Evolutionary conservation across 768 basidiomycete species (phyloP).

Genomic region (Mycena haematopus): DNA sequence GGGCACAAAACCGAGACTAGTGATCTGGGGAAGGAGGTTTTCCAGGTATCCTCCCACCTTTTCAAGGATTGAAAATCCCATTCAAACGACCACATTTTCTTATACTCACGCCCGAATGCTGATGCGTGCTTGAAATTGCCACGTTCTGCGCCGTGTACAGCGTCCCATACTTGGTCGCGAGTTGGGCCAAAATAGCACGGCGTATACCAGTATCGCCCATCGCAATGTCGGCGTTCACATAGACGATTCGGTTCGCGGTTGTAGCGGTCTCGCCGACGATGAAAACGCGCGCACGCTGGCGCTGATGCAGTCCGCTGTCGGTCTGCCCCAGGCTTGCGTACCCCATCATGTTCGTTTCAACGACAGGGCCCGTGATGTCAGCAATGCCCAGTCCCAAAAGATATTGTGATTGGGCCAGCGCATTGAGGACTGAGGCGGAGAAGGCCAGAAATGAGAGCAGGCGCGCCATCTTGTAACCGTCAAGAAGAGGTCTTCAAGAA

Average conservation of each 20-base stretch:
- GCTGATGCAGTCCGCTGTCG: slow-evolving; percentile 79
- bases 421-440: slow-evolving; percentile 16
- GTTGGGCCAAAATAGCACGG: slow-evolving; percentile 65
- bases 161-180: slow-evolving; percentile 63
- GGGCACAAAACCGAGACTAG: slow-evolving; percentile 74
- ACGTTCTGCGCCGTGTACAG: slow-evolving; percentile 75
- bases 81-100: background rate
- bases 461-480: slow-evolving; percentile 19
- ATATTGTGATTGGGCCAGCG: slow-evolving; percentile 50
- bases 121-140: slow-evolving; percentile 77
- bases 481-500: background rate
- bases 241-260: slow-evolving; percentile 67
- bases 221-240: slow-evolving; percentile 83
- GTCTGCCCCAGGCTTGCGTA: slow-evolving; percentile 71
- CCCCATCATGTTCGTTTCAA: slow-evolving; percentile 90
- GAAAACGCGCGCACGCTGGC: slow-evolving; percentile 78
- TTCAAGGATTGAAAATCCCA: slow-evolving; percentile 20
- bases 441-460: slow-evolving; percentile 24
- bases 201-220: slow-evolving; percentile 84
- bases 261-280: slow-evolving; percentile 70
- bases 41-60: slow-evolving; percentile 86
- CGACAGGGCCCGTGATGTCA: slow-evolving; percentile 66
- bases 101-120: slow-evolving; percentile 14
- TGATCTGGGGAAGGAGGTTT: slow-evolving; percentile 78
- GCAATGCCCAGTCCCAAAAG: slow-evolving; percentile 71